Conservation (phyloP, 192 early-diverging fungal genomes). For the Backusella luteola region DNA sequence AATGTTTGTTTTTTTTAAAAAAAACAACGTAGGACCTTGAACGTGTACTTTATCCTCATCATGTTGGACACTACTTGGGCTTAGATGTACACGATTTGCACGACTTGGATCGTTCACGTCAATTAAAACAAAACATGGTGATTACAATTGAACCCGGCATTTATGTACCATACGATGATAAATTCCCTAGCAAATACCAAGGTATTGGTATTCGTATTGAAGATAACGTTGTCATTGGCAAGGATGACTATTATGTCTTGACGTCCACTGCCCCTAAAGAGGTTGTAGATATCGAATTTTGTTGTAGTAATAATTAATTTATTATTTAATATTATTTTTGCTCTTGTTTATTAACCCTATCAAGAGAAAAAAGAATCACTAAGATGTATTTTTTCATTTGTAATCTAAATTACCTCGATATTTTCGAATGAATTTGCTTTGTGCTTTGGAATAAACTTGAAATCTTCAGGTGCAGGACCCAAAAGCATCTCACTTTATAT, state of each 20-base stretch:
- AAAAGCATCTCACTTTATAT: constrained; percentile 73
- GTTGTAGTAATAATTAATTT: constrained; percentile 29
- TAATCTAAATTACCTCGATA: constrained; percentile 3
- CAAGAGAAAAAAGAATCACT: background rate
- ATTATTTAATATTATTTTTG: background rate
- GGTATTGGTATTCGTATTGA: constrained; percentile 95
- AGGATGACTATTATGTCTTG: constrained; percentile 65
- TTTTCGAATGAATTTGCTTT: constrained; percentile 71
- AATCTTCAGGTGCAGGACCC: constrained; percentile 84
- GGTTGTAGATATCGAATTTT: constrained; percentile 69
- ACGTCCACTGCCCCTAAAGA: constrained; percentile 81
- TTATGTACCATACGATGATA: constrained; percentile 77
- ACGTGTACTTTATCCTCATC: constrained; percentile 84
- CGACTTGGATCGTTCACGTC: constrained; percentile 67
- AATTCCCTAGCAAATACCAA: constrained; percentile 78
- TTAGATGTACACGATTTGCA: constrained; percentile 93
- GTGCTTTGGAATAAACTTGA: constrained; percentile 94
- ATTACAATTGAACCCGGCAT: constrained; percentile 95
- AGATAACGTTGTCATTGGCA: constrained; percentile 88
- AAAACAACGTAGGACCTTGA: constrained; percentile 64
- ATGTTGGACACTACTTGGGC: constrained; percentile 93
- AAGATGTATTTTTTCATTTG: background rate
- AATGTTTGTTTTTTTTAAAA: background rate
- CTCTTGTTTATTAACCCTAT: background rate
- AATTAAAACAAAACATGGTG: constrained; percentile 79